Base-by-base conservation (phyloP, 148 eudicot species). In the Rhododendron vialii region DNA sequence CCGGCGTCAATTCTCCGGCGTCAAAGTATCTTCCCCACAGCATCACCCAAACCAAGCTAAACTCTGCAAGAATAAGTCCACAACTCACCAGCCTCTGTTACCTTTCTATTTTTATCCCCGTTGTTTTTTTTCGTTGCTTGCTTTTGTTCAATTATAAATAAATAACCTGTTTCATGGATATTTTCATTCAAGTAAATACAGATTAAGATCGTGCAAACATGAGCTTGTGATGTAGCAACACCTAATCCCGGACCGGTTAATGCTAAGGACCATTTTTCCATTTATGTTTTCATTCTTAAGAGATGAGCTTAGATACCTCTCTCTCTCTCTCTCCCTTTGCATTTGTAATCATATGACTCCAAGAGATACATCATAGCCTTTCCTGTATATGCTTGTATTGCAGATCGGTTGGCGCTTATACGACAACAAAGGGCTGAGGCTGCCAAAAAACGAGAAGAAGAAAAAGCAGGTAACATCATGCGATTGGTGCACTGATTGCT, bases 391-490 rank as follows among this genome's bases (percentile, higher is more conserved):
- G 45, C 36, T 47, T 24, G 36, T 80, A 75, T 57, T 89, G 91
- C 93, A 96, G 98, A 96, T 75, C 93, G 98, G 73, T 90, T 96
- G 84, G 94, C 95, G 79, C 96, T 95, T 41, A 94, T 95, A 69
- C 95, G 98, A 74, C 92, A 95, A 74, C 97, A 95, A 87, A 94
- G 98, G 90, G 98, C 95, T 59, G 97, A 95, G 84, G 98, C 98
- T 86, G 98, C 98, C 83, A 94, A 86, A 87, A 95, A 95, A 88
- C 91, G 98, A 67, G 98, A 94, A 59, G 98, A 95, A 86, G 97
- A 95, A 86, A 96, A 96, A 90, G 96, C 98, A 79, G 98, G 98
- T 95, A 90, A 85, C 82, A n/a, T 81, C 9, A 82, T 78, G 69
- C 41, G 73, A 55, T 30, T 30, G 30, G 30, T 30, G 30, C 30